Evolutionary conservation across 805 yeast genomes (phyloP).

Genomic region (Kluyveromyces dobzhanskii): DNA sequence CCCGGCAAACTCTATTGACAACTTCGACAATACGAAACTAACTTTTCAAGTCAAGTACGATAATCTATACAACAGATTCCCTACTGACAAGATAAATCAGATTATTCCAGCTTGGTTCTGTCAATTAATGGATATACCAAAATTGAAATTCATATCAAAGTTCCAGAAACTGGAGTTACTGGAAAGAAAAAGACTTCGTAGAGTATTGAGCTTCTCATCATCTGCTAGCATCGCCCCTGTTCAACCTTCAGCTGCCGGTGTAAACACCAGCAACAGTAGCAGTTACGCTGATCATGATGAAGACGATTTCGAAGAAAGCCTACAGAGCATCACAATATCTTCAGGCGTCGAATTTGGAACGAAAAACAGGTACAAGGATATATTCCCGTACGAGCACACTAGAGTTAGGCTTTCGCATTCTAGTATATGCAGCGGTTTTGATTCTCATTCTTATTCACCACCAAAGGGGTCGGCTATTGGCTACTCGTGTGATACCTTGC

Average conservation of each 20-base stretch:
- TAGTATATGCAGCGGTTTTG: background rate
- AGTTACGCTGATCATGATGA: constrained; percentile 11
- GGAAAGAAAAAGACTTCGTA: constrained; percentile 59
- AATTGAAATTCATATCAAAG: constrained; percentile 33
- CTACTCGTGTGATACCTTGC: background rate
- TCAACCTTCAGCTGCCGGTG: background rate
- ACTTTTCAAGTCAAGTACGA: constrained; percentile 20
- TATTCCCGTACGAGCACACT: constrained; percentile 79
- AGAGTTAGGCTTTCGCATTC: constrained; percentile 50
- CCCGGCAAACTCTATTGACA: no score
- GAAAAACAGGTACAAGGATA: constrained; percentile 83
- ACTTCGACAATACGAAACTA: constrained; percentile 12
- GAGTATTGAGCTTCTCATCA: background rate
- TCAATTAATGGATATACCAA: constrained; percentile 19
- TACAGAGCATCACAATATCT: constrained; percentile 36
- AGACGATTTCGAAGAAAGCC: constrained; percentile 7
- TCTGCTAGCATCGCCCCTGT: background rate
- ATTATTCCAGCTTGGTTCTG: constrained; percentile 50
- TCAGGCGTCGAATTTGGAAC: constrained; percentile 75
- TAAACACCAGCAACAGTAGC: background rate
- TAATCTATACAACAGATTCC: constrained; percentile 10
- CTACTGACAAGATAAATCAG: constrained; percentile 12
- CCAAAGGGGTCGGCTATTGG: background rate
- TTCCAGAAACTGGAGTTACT: constrained; percentile 60
- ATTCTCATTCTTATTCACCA: background rate